Base-by-base conservation (phyloP, 164 flowering plant species). In the Sedum album region DNA sequence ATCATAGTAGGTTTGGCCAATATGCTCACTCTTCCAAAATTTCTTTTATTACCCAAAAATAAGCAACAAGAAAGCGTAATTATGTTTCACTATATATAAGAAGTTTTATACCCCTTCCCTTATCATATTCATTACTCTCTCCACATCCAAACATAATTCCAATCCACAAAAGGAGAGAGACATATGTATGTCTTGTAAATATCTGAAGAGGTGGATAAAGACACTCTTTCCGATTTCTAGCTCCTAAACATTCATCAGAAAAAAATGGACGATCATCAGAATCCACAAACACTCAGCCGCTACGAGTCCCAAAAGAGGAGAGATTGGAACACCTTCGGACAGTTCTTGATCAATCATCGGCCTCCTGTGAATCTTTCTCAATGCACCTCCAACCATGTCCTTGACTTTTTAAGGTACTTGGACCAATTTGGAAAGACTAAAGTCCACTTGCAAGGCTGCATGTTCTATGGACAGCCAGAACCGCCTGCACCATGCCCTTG, bases 401-500 rank as follows among this genome's bases (percentile, higher is more conserved):
- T 82, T 13, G 86, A 82, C 28, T 82, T 82, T 44, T 76, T 82
- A n/a, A 66, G 78, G 7, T 82, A 82, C 53, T 71, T 82, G 7
- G 85, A 82, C 48, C 85, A 82, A 70, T 82, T 82, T 35, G 85
- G 85, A 6, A 82, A 82, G 73, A 82, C 85, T 13, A 82, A 82
- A 73, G 85, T 82, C 63, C 85, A 82, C 64, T 31, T 80, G 0
- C 82, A 73, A 42, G 86, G 83, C 25, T 82, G 85, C 60, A 74
- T 79, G 71, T 82, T 82, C 55, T 82, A 68, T 31, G 86, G 86
- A 11, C 83, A 80, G 73, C 82, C 86, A 8, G 86, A 82, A 73
- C 86, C 86, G 17, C 86, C 86, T 0, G 82, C 81, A 31, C 86
- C 86, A 0, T 82, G 86, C 67, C 71, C 86, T 21, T 82, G 86